A percentile compares a stretch with the other conserved stretches of the same genome.
phyloP scores from a whole-genome alignment of 306 rosid species.

The Pyrus communis region DNA sequence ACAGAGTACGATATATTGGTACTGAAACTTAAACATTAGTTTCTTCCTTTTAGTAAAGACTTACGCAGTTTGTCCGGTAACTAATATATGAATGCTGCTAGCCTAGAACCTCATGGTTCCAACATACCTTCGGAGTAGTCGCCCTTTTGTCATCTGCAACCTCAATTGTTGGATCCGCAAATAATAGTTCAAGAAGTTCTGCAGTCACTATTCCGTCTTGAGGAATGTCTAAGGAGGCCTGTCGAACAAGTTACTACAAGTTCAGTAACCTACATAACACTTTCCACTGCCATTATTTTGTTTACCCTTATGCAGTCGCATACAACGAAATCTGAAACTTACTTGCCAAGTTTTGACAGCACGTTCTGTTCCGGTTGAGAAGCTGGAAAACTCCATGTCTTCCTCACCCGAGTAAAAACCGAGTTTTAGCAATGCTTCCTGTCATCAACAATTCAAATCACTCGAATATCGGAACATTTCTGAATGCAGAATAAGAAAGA shows the following conservation, averaged over 20 bases:
- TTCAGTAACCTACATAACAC: not conserved
- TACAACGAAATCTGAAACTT: conserved; percentile 24
- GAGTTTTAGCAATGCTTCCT: conserved; percentile 70
- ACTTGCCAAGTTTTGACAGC: conserved; percentile 99
- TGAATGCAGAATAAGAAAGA: not conserved
- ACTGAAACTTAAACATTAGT: not conserved
- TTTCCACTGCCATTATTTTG: not conserved
- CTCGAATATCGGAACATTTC: not conserved
- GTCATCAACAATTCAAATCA: conserved; percentile 3
- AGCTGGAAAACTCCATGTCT: conserved; percentile 78
- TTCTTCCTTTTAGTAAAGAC: not conserved
- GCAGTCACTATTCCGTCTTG: conserved; percentile 84
- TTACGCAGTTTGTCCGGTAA: not conserved
- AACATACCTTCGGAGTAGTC: conserved; percentile 39
- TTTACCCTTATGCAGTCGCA: not conserved
- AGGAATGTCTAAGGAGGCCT: conserved; percentile 54
- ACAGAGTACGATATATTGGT: not conserved
- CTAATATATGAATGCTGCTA: no score
- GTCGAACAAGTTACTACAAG: conserved; percentile 14
- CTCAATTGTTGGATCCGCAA: conserved; percentile 20
- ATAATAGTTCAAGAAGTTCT: conserved; percentile 65
- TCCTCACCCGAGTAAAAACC: conserved; percentile 95
- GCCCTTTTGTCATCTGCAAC: conserved; percentile 19
- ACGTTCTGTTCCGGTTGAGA: conserved; percentile 80
- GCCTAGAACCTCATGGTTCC: not conserved